Evolutionary conservation across 78 protist species (phyloP).

Genomic region (Mastigamoeba balamuthi): DNA sequence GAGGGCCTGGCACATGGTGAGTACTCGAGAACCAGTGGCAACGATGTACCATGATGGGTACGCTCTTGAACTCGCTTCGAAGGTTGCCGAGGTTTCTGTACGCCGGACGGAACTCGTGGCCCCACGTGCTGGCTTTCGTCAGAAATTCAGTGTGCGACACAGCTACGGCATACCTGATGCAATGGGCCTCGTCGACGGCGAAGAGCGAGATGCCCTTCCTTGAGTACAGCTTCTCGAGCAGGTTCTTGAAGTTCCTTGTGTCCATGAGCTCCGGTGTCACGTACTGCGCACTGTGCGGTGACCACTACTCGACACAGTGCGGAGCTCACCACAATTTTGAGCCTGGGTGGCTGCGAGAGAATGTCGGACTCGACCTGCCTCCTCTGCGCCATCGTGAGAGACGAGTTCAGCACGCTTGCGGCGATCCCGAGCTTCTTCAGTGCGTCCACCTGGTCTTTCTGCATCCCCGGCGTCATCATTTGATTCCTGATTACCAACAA

Average conservation of each 20-base stretch:
- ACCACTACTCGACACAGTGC: background rate
- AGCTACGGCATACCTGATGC: background rate
- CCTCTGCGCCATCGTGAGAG: background rate
- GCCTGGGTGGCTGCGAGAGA: background rate
- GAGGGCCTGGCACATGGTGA: constrained; percentile 2
- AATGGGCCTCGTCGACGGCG: constrained; percentile 43
- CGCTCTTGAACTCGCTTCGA: background rate
- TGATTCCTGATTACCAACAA: background rate
- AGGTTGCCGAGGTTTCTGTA: background rate
- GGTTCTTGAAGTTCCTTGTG: background rate
- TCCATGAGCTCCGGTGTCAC: background rate
- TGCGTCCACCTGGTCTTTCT: background rate
- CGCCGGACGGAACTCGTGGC: constrained; percentile 23
- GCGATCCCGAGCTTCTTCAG: background rate
- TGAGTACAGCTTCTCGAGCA: background rate
- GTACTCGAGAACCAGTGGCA: background rate
- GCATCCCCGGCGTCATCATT: no score
- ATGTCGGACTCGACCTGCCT: background rate
- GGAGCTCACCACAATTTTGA: background rate
- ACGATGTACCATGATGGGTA: constrained; percentile 11
- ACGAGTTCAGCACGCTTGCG: background rate
- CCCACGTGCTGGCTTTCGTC: constrained; percentile 34
- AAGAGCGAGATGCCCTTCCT: background rate
- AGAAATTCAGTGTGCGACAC: background rate
- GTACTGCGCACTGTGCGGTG: background rate